Evolutionary conservation across 225 moss, liverwort and hornwort genomes (phyloP).

Genomic region (Lunularia cruciata): DNA sequence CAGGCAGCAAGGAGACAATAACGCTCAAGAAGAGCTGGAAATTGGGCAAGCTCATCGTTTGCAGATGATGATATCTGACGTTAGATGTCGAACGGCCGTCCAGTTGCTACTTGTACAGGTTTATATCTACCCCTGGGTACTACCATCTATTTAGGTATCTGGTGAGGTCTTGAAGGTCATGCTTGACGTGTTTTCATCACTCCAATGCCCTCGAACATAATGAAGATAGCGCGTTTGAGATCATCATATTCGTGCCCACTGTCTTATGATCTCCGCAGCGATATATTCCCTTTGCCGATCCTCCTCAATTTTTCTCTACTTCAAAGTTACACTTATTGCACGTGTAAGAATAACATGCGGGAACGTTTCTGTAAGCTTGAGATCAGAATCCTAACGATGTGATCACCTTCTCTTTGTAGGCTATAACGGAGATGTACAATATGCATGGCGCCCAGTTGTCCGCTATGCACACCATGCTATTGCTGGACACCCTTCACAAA

Average conservation of each 20-base stretch:
- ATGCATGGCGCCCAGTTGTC: slow-evolving; percentile 80
- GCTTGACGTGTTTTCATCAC: not conserved
- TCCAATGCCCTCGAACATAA: too few species aligned
- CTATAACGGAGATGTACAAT: slow-evolving; percentile 90
- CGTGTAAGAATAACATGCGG: too few species aligned
- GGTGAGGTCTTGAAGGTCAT: not conserved
- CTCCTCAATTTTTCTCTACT: too few species aligned
- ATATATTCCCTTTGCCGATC: too few species aligned
- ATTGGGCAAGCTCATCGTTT: slow-evolving; percentile 62
- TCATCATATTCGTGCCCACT: too few species aligned
- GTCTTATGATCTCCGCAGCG: too few species aligned
- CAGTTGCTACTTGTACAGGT: slow-evolving; percentile 97
- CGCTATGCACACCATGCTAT: slow-evolving; percentile 76
- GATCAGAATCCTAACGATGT: too few species aligned
- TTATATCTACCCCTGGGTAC: not conserved
- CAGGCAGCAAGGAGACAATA: slow-evolving; percentile 29
- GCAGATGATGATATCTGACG: slow-evolving; percentile 76
- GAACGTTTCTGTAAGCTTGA: too few species aligned
- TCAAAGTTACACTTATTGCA: too few species aligned
- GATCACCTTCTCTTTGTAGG: slow-evolving; percentile 43
- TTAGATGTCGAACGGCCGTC: slow-evolving; percentile 91
- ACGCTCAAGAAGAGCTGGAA: slow-evolving; percentile 65
- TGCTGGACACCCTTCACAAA: slow-evolving; percentile 83
- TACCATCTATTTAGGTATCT: not conserved
- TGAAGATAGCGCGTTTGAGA: too few species aligned